A percentile compares a stretch with the other conserved stretches of the same genome.
Evolutionary conservation across 2,329 filamentous ascomycete species (phyloP).

Genomic region (Aspergillaceae sp.): DNA sequence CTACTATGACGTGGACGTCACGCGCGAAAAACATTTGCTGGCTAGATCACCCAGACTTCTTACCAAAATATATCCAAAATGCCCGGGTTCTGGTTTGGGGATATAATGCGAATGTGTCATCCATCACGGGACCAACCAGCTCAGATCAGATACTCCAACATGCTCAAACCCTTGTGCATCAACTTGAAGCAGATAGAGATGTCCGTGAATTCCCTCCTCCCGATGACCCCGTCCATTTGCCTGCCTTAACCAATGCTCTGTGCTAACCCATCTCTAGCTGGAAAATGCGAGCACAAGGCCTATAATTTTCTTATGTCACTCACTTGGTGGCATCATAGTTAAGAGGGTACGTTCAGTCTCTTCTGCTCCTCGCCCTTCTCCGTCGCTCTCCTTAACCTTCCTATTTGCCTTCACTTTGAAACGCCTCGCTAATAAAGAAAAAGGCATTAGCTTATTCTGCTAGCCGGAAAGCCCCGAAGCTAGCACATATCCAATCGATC

Average conservation of each 20-base stretch:
- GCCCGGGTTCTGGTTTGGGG: constrained; percentile 24
- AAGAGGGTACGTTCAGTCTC: constrained; percentile 23
- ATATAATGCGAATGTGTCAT: constrained; percentile 21
- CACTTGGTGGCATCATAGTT: constrained; percentile 35
- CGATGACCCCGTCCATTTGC: not conserved
- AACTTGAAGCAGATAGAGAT: constrained; percentile 24
- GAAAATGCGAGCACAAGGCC: constrained; percentile 25
- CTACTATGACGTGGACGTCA: constrained; percentile 32
- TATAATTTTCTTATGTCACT: constrained; percentile 36
- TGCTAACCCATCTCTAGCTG: constrained; percentile 14
- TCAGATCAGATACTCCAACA: constrained; percentile 26
- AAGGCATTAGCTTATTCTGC: constrained; percentile 30
- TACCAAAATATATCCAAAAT: constrained; percentile 24
- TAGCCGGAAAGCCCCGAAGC: constrained; percentile 12
- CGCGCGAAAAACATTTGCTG: constrained; percentile 23
- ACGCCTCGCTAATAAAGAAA: not conserved
- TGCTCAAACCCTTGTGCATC: constrained; percentile 28
- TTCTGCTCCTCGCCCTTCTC: not conserved
- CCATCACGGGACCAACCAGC: constrained; percentile 16
- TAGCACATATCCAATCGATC: constrained; percentile 27
- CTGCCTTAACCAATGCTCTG: constrained; percentile 1
- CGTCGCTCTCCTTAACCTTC: not conserved
- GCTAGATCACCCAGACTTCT: constrained; percentile 21
- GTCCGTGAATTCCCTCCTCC: constrained; percentile 9
- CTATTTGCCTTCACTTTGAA: not conserved